Evolutionary conservation across 257 asterid species (phyloP), one percentile per base, ranked within the genome.

Genomic region (Henckelia pumila): DNA sequence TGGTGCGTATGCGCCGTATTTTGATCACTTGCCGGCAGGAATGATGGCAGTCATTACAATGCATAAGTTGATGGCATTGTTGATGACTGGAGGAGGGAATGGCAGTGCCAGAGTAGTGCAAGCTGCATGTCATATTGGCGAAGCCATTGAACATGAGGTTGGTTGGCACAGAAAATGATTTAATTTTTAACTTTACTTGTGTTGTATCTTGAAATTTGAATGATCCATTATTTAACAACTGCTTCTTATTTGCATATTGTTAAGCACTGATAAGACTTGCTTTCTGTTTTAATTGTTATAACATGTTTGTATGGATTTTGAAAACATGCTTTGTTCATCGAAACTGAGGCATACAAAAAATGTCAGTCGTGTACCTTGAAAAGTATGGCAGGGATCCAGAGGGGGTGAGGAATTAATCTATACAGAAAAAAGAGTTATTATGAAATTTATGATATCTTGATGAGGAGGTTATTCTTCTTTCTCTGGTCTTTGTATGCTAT

Each of bases 11-110:
- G 95, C 94, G 0, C 83, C 86, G 0, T 70, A 77, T 64, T 82
- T 93, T 80, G 81, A 83, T 73, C 84, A 61, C 11, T 81, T 93
- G 80, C 99, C 99, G 6, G 92, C 97, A 4, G 97, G 81, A 59
- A 93, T 85, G 97, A 93, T 90, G 95, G 91, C 99, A 1, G 99
- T 93, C 73, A 88, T 93, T 64, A 85, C 96, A 0, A 93, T 93
- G 97, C 99, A 93, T 74, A 93, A 88, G 80, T 73, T 93, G 85
- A 82, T 93, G 95, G 96, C 80, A 7, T 57, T 93, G 84, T 69
- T 93, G 82, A 87, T 90, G 99, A 78, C 89, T 13, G 97, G 95
- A 53, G 96, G 91, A 70, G 82, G 86, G 59, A 72, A 73, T 62
- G 96, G 95, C 52, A 70, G 82, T 81, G 89, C 92, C 65, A 78